These are phyloP conservation scores for Bombardia bombarda DNA, from an alignment of 495 filamentous ascomycete species.

Conservation along the genomic window DNA sequence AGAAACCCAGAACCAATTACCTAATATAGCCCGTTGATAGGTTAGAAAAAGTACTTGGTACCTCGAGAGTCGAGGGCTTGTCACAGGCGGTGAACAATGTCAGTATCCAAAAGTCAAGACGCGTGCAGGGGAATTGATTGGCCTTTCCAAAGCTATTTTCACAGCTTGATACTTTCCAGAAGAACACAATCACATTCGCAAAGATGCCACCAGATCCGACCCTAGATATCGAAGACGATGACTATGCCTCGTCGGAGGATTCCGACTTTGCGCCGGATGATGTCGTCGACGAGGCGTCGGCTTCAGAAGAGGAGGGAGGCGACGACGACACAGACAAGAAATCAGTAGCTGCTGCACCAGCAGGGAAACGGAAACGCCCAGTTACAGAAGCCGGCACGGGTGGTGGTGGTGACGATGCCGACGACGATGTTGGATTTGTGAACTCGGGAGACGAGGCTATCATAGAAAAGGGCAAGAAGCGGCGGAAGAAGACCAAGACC, in stretches of 20 bases:
- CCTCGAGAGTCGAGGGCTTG: no score
- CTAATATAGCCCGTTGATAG: no score
- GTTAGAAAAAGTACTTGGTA: no score
- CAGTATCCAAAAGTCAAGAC: no score
- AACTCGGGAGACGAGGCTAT: slow-evolving; percentile 77
- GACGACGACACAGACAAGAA: neutral
- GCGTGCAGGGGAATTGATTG: no score
- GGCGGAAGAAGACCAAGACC: slow-evolving; percentile 44
- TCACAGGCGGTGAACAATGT: no score
- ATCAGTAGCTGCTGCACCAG: no score
- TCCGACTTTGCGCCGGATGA: neutral
- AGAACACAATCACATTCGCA: no score
- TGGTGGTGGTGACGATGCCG: slow-evolving; percentile 25
- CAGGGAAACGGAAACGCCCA: neutral
- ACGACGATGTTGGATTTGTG: slow-evolving; percentile 39
- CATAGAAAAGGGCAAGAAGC: slow-evolving; percentile 52
- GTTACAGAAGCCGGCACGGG: no score
- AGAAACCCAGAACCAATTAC: no score
- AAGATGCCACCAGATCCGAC: neutral
- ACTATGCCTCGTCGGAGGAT: neutral
- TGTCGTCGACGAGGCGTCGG: neutral
- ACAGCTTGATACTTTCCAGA: no score
- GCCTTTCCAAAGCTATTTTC: no score
- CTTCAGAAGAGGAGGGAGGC: neutral
- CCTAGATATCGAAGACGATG: neutral